Conservation (phyloP, 352 stramenopile species). For the Phytophthora vignae region DNA sequence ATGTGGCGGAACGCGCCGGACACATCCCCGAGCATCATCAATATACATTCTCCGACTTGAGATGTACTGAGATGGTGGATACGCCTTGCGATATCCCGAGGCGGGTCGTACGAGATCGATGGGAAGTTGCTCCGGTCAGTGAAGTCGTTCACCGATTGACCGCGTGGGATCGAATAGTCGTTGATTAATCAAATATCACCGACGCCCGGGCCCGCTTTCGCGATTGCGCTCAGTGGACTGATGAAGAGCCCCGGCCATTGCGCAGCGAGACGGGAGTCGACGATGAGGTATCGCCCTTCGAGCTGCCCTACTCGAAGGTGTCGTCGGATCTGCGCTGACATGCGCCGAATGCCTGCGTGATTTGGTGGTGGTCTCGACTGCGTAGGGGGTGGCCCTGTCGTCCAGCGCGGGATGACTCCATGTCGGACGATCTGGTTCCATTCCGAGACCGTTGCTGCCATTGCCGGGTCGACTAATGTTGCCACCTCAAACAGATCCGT, state of each 20-base stretch:
- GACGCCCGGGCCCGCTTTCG: neutral
- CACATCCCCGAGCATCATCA: conserved; percentile 40
- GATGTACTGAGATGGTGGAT: conserved; percentile 19
- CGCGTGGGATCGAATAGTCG: conserved; percentile 24
- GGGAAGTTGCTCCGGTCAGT: conserved; percentile 13
- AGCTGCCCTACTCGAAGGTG: conserved; percentile 11
- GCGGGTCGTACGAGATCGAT: conserved; percentile 24
- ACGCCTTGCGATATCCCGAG: conserved; percentile 23
- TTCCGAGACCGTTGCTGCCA: neutral
- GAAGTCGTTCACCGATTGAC: conserved; percentile 22
- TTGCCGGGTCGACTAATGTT: neutral
- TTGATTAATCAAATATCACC: conserved; percentile 23
- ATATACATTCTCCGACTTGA: conserved; percentile 7
- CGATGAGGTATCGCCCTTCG: conserved; percentile 26
- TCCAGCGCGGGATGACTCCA: conserved; percentile 10
- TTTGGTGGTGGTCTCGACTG: conserved; percentile 2
- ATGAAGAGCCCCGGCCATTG: conserved; percentile 22
- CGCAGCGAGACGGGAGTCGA: conserved; percentile 1
- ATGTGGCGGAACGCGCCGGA: conserved; percentile 42
- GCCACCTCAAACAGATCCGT: conserved; percentile 11
- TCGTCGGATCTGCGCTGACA: conserved; percentile 7
- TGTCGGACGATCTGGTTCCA: conserved; percentile 23
- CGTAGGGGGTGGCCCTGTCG: neutral
- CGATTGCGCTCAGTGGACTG: conserved; percentile 18
- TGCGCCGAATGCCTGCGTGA: neutral